Conservation (phyloP, 2,329 filamentous ascomycete genomes). For the Orbilia brochopaga region DNA sequence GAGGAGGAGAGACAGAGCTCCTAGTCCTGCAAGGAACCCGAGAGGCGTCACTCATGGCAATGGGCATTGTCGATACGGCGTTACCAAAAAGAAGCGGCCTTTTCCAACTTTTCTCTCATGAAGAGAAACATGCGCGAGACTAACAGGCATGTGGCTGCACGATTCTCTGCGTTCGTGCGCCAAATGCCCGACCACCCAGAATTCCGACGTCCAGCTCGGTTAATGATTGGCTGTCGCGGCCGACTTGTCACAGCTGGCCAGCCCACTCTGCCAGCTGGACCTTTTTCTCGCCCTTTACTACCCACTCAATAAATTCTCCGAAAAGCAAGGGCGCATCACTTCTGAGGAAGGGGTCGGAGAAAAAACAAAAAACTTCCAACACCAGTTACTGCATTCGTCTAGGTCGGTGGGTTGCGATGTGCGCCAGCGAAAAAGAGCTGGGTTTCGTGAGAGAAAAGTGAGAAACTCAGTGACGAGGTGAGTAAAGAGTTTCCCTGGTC, state of each 20-base stretch:
- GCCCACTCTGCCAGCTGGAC: slow-evolving; percentile 25
- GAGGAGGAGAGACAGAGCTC: slow-evolving; percentile 3
- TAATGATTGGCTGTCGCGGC: slow-evolving; percentile 32
- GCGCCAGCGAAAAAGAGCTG: slow-evolving; percentile 23
- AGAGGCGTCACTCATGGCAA: slow-evolving; percentile 11
- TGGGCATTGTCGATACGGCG: slow-evolving; percentile 37
- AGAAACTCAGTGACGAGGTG: not conserved
- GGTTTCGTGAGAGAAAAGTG: not conserved
- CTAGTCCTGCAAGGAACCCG: slow-evolving; percentile 35
- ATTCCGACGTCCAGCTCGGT: slow-evolving; percentile 3
- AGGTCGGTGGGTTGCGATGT: slow-evolving; percentile 31
- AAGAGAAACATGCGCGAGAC: slow-evolving; percentile 11
- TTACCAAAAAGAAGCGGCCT: slow-evolving; percentile 27
- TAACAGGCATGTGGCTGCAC: slow-evolving; percentile 16
- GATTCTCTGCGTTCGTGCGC: slow-evolving; percentile 38
- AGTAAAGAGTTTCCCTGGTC: not conserved
- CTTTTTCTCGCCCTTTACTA: not conserved
- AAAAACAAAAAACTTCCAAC: slow-evolving; percentile 41
- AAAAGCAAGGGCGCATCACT: slow-evolving; percentile 44
- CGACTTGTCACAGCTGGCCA: slow-evolving; percentile 34
- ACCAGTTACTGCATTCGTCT: slow-evolving; percentile 29
- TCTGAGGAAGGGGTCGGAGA: slow-evolving; percentile 18
- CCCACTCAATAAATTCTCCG: slow-evolving; percentile 51
- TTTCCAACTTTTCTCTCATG: slow-evolving; percentile 11
- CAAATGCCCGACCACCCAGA: slow-evolving; percentile 26